Evolutionary conservation across 768 basidiomycete genomes (phyloP).

Genomic region (Trametes elegans): DNA sequence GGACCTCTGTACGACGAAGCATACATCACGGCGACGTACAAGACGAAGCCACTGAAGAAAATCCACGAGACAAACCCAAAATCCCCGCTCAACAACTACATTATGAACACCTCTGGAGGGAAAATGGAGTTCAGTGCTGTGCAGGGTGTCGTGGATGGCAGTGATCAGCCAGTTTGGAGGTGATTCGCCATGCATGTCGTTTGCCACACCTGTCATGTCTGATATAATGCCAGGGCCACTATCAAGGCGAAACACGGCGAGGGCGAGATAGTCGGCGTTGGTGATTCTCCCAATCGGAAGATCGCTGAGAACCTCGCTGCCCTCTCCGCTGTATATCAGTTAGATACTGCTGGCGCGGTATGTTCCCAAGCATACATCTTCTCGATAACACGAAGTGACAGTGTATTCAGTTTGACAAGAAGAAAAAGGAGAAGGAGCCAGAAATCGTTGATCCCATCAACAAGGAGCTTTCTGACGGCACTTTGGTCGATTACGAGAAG

Average conservation of each 20-base stretch:
- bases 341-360: constrained; percentile 63
- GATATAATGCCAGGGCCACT: constrained; percentile 36
- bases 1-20: constrained; percentile 38
- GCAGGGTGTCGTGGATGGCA: constrained; percentile 27
- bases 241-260: constrained; percentile 26
- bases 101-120: constrained; percentile 21
- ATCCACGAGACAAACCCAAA: constrained; percentile 47
- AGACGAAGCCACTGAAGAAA: constrained; percentile 28
- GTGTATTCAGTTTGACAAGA: constrained; percentile 10
- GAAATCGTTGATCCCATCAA: constrained; percentile 15
- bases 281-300: constrained; percentile 50
- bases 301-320: constrained; percentile 76
- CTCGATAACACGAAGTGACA: not conserved
- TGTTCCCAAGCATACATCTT: constrained; percentile 28
- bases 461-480: constrained; percentile 57
- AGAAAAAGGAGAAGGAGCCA: constrained; percentile 4
- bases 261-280: constrained; percentile 19
- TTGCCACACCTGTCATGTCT: too few species aligned
- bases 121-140: constrained; percentile 29
- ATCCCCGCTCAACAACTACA: constrained; percentile 47
- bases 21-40: constrained; percentile 32
- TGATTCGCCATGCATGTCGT: too few species aligned
- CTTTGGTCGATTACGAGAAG: constrained; percentile 61
- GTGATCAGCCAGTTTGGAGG: constrained; percentile 44
- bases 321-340: constrained; percentile 68